phyloP scores from a whole-genome alignment of 2,329 filamentous ascomycete species.

The Septoria petroselini region DNA sequence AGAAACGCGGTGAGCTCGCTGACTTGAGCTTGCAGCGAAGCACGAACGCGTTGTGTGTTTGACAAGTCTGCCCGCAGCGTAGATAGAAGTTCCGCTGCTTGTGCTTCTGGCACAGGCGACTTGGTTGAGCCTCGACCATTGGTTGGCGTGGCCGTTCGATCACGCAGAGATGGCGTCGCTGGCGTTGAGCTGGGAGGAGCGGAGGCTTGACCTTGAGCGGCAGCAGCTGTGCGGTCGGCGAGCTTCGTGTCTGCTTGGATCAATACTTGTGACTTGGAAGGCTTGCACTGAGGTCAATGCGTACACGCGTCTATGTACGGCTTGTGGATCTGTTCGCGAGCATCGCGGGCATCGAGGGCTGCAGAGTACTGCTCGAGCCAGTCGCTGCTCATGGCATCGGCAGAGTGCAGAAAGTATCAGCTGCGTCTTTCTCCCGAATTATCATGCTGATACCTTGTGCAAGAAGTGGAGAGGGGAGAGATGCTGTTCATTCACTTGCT shows the following conservation, averaged over 20 bases:
- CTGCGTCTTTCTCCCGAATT: background rate
- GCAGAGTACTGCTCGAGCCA: constrained; percentile 81
- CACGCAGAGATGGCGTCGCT: constrained; percentile 21
- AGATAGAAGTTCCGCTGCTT: constrained; percentile 55
- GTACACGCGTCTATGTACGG: constrained; percentile 77
- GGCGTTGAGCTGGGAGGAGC: constrained; percentile 32
- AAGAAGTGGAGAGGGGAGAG: too few species aligned
- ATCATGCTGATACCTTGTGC: background rate
- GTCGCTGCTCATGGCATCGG: constrained; percentile 52
- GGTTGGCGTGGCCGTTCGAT: constrained; percentile 31
- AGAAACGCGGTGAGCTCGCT: constrained; percentile 63
- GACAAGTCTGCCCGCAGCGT: constrained; percentile 66
- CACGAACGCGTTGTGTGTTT: constrained; percentile 71
- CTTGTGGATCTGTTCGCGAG: constrained; percentile 62
- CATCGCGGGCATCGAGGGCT: constrained; percentile 68
- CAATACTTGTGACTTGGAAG: constrained; percentile 7
- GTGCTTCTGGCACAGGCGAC: constrained; percentile 51
- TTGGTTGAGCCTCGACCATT: constrained; percentile 22
- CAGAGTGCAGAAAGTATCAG: background rate
- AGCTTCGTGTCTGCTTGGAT: constrained; percentile 43
- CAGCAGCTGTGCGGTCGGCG: constrained; percentile 43
- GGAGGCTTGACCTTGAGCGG: constrained; percentile 15
- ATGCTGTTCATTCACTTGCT: constrained; percentile 7
- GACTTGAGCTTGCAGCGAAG: constrained; percentile 63
- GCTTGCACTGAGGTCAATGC: constrained; percentile 29